Conservation (phyloP, 1,284 basidiomycete species). For the Puccinia hordei region DNA sequence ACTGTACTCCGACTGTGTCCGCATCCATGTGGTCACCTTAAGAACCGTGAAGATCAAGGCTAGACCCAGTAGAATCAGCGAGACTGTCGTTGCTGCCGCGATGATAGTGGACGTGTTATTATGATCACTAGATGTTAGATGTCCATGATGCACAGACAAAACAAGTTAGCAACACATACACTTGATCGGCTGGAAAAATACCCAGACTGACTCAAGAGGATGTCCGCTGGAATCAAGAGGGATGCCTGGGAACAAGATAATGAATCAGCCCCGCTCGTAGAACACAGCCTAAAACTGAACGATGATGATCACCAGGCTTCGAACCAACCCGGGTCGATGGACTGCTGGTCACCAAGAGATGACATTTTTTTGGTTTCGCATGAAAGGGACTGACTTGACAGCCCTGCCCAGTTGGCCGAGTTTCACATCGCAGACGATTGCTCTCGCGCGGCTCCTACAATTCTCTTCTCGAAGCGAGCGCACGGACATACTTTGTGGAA, state of each 20-base stretch:
- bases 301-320: too few relatives aligned
- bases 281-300: not conserved
- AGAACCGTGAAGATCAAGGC: constrained; percentile 18
- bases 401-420: too few relatives aligned
- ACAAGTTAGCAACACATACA: not conserved
- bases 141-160: too few relatives aligned
- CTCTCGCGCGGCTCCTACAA: too few relatives aligned
- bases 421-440: too few relatives aligned
- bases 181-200: not conserved
- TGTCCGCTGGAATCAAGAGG: constrained; percentile 23
- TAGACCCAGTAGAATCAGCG: constrained; percentile 23
- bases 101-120: constrained; percentile 26
- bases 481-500: too few relatives aligned
- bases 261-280: not conserved
- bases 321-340: too few relatives aligned
- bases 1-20: constrained; percentile 11
- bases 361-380: too few relatives aligned
- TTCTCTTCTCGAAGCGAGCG: too few relatives aligned
- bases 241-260: constrained; percentile 1
- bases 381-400: too few relatives aligned
- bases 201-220: constrained; percentile 4
- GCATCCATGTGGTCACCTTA: constrained; percentile 17
- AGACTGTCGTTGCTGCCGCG: constrained; percentile 8
- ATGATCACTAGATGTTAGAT: constrained; percentile 9
- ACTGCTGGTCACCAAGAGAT: too few relatives aligned